phyloP scores from a whole-genome alignment of 345 rosid genomes.

The Alliaria petiolata region DNA sequence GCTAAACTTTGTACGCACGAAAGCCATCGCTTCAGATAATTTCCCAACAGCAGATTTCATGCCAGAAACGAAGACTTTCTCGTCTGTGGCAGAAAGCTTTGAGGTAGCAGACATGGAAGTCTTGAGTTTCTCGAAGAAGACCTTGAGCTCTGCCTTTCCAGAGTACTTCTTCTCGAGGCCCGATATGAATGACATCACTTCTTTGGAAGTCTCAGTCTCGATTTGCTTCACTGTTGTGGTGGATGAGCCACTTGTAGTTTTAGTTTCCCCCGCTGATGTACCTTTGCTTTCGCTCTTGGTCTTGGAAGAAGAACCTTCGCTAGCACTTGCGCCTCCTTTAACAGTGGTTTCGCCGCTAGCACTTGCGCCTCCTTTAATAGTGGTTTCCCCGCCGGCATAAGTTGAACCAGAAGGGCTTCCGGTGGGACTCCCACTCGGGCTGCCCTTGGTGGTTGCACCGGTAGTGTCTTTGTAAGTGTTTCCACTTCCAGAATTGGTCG shows the following conservation, averaged over 20 bases:
- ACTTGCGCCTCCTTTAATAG: too few relatives aligned
- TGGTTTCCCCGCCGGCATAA: neutral
- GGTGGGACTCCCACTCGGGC: neutral
- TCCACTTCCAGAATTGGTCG: neutral
- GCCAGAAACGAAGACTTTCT: neutral
- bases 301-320: neutral
- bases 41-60: neutral
- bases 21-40: conserved; percentile 3
- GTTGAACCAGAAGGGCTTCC: neutral
- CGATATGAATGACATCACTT: conserved; percentile 18
- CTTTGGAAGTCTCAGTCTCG: conserved; percentile 15
- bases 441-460: neutral
- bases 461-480: neutral
- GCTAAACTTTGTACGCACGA: neutral
- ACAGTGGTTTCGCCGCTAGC: neutral
- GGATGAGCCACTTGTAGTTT: neutral
- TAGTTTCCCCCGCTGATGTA: too few relatives aligned
- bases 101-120: conserved; percentile 11
- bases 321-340: neutral
- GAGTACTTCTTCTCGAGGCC: conserved; percentile 26
- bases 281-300: neutral
- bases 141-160: conserved; percentile 13
- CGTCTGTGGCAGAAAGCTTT: neutral
- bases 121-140: conserved; percentile 25
- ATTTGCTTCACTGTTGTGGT: conserved; percentile 7